Base-by-base conservation (phyloP, 345 rosid species). In the Noccaea bulbosa region DNA sequence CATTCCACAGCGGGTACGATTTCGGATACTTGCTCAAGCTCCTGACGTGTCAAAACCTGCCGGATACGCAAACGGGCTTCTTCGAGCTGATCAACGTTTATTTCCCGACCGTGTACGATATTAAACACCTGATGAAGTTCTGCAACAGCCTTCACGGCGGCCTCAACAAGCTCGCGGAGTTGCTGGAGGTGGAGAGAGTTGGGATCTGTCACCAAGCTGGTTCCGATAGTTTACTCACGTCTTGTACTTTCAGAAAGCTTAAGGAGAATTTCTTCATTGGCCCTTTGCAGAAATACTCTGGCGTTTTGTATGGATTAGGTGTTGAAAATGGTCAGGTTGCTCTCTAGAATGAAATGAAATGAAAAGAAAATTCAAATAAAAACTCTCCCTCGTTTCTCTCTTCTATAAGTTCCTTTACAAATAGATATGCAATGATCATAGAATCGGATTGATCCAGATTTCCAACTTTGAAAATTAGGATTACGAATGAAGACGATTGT, bases 1-100 rank as follows among this genome's bases (percentile, higher is more conserved):
- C 98, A 4, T 92, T 92, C 46, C 98, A 92, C 70, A 88, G 98
- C n/a, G 98, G 97, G 1, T 88, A 92, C 67, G 98, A 92, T 77
- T 90, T 92, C 9, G 97, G 97, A 1, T 88, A 92, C 81, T 72
- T 90, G 86, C 81, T 92, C 1, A 92, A 92, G 90, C 86, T 92
- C 44, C 72, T 92, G 70, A 92, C 98, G 0, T 82, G 90, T 71
- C 82, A 80, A 51, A 74, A 81, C 62, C 74, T 92, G 45, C 98
- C 98, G 0, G 88, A 81, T 5, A 76, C 81, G 0, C 97, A 85
- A 60, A 83, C 49, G 0, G 84, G 73, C 49, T 88, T 88, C 89
- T 87, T 92, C 72, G 60, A 75, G 69, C 53, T 87, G 81, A 90
- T 87, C 77, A 82, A 76, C 2, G 78, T 85, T 24, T 92, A 87